Evolutionary conservation across 257 asterid species (phyloP).

Genomic region (Vinca minor): DNA sequence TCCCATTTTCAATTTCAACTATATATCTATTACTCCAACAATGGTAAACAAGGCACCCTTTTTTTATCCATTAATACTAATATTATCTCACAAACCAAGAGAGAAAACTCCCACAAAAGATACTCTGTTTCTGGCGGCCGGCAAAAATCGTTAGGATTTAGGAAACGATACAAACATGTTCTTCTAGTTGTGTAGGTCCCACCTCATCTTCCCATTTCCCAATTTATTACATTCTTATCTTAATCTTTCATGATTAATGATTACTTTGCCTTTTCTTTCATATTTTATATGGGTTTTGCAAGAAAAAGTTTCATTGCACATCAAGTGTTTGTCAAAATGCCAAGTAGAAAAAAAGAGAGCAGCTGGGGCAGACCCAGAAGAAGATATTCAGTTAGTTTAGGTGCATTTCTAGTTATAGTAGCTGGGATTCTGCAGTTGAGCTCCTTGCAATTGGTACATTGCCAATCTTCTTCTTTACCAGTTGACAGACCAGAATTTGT

Average conservation of each 20-base stretch:
- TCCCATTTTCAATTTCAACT: background rate
- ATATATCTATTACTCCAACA: too few relatives aligned
- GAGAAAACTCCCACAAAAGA: too few relatives aligned
- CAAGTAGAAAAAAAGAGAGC: background rate
- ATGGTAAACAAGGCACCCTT: too few relatives aligned
- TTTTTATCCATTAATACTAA: too few relatives aligned
- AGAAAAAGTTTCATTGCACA: background rate
- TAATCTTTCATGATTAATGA: too few relatives aligned
- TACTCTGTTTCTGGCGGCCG: background rate
- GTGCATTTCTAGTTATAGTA: constrained; percentile 2
- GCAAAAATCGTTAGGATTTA: background rate
- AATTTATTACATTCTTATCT: too few relatives aligned
- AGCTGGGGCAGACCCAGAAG: background rate
- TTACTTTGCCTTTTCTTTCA: too few relatives aligned
- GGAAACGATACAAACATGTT: constrained; percentile 5
- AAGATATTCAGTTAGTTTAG: background rate
- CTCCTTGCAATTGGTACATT: constrained; percentile 34
- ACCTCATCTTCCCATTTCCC: constrained; percentile 4
- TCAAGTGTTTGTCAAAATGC: background rate
- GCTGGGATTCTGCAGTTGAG: constrained; percentile 16
- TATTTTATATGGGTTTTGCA: background rate
- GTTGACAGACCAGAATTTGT: constrained; percentile 9
- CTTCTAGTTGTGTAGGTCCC: constrained; percentile 4
- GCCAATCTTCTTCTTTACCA: constrained; percentile 31
- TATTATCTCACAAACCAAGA: too few relatives aligned